Conservation (phyloP, 2,329 filamentous ascomycete genomes). For the Ascochyta lentis region DNA sequence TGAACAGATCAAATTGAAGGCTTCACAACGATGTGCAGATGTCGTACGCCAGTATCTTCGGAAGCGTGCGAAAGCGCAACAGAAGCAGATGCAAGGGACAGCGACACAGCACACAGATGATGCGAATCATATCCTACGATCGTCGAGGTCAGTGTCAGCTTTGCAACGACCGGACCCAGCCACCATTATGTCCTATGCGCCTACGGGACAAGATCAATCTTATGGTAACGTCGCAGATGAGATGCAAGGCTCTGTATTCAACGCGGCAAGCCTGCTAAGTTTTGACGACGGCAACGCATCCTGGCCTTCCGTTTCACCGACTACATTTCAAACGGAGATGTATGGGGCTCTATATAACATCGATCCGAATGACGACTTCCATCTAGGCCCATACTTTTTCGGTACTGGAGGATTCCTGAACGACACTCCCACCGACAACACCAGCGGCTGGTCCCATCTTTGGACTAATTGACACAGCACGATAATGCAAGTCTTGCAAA, state of each 20-base stretch:
- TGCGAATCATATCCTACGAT: not conserved
- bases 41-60: conserved; percentile 2
- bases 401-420: not conserved
- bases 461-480: not conserved
- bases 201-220: not conserved
- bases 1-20: conserved; percentile 1
- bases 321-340: not conserved
- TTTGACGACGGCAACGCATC: not conserved
- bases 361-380: not conserved
- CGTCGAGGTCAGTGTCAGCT: not conserved
- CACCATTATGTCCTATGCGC: not conserved
- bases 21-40: conserved; percentile 1
- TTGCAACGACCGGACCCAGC: not conserved
- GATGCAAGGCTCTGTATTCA: not conserved
- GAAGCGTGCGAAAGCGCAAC: not conserved
- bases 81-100: not conserved
- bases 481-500: not conserved
- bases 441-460: not conserved
- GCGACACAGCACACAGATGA: not conserved
- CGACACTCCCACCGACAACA: not conserved
- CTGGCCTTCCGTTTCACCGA: not conserved
- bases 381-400: not conserved
- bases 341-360: not conserved
- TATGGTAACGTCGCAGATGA: not conserved
- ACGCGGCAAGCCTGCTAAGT: not conserved